phyloP scores from a whole-genome alignment of 2,329 filamentous ascomycete genomes.

The Volutella citrinella region DNA sequence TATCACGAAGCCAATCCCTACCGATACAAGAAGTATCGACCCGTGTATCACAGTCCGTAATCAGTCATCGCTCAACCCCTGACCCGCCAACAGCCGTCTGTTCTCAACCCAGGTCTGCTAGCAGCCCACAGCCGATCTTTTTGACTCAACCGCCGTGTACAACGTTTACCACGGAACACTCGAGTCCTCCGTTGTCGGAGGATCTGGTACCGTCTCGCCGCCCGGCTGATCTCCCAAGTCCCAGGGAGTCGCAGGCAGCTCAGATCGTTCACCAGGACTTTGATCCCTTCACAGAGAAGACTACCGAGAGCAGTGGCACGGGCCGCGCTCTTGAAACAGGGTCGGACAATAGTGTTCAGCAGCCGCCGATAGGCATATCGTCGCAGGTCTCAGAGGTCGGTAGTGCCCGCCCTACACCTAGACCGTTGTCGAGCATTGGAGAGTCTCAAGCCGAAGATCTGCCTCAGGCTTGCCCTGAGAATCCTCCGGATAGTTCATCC shows the following conservation, averaged over 20 bases:
- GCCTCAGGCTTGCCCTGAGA: too few species aligned
- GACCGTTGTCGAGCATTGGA: too few species aligned
- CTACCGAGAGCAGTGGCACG: constrained; percentile 12
- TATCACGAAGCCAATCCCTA: constrained; percentile 1
- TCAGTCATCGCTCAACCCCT: not conserved
- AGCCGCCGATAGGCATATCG: not conserved
- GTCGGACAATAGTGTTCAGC: not conserved
- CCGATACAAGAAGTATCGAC: constrained; percentile 5
- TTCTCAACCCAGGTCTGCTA: not conserved
- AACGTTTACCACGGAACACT: constrained; percentile 5
- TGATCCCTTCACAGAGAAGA: constrained; percentile 10
- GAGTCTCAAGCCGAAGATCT: too few species aligned
- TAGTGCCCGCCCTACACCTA: too few species aligned
- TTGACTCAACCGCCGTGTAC: constrained; percentile 24
- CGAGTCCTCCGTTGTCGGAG: constrained; percentile 3
- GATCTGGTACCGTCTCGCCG: constrained; percentile 3
- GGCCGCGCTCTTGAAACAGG: constrained; percentile 3
- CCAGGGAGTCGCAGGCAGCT: constrained; percentile 25
- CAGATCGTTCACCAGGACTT: constrained; percentile 21
- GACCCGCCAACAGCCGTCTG: not conserved
- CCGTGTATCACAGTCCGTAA: constrained; percentile 1
- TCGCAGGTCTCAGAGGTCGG: too few species aligned
- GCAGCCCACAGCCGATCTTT: constrained; percentile 7
- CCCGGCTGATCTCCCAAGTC: too few species aligned
- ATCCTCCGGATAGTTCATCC: too few species aligned